Conservation (phyloP, 2,329 filamentous ascomycete genomes). For the Cytospora leucostoma region DNA sequence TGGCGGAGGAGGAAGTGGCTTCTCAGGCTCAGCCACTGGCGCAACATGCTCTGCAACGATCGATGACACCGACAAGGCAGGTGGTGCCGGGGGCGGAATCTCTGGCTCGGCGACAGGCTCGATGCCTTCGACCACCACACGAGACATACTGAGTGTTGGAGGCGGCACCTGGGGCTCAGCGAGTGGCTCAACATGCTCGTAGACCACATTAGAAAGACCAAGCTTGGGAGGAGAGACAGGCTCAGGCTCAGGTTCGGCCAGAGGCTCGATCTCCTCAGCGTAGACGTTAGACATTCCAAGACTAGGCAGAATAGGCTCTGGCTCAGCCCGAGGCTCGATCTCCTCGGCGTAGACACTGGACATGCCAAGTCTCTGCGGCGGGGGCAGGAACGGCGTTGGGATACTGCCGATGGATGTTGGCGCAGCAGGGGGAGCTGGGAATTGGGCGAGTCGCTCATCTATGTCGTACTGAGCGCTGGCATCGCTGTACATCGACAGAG, state of each 20-base stretch:
- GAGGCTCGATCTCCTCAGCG: conserved; percentile 47
- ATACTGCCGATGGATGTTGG: conserved; percentile 33
- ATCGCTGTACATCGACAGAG: conserved; percentile 55
- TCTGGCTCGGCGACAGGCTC: conserved; percentile 38
- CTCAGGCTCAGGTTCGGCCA: conserved; percentile 39
- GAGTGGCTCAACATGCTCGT: conserved; percentile 33
- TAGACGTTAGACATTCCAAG: conserved; percentile 49
- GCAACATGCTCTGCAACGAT: conserved; percentile 25
- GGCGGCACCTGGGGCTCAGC: conserved; percentile 29
- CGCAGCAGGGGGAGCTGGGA: conserved; percentile 56
- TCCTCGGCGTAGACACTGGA: conserved; percentile 48
- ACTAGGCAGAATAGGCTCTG: conserved; percentile 25
- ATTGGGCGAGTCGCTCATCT: conserved; percentile 54
- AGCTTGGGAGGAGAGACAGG: conserved; percentile 38
- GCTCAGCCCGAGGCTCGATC: conserved; percentile 41
- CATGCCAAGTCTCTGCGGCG: conserved; percentile 43
- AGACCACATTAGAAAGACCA: conserved; percentile 37
- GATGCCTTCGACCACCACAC: conserved; percentile 30
- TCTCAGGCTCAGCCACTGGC: conserved; percentile 25
- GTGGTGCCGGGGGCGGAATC: conserved; percentile 18
- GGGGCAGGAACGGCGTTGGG: conserved; percentile 34
- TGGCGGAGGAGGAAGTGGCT: conserved; percentile 4
- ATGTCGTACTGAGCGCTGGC: conserved; percentile 55
- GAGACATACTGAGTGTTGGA: conserved; percentile 29
- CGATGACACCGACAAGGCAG: conserved; percentile 28